Conservation (phyloP, 1,284 basidiomycete species). For the Marasmius tenuissimus region DNA sequence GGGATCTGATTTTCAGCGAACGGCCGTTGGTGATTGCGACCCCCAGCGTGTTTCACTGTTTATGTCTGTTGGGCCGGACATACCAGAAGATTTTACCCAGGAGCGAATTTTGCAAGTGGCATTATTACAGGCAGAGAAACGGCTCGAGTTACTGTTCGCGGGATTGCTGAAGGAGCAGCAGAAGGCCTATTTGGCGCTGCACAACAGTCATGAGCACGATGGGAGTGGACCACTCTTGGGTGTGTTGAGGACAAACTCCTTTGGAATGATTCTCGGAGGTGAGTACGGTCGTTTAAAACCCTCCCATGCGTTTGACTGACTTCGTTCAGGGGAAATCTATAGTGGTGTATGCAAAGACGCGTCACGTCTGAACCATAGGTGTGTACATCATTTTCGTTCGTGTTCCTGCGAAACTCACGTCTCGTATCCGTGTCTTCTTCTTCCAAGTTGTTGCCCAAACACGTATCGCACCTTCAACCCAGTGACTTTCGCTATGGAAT, state of each 20-base stretch:
- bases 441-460: constrained; percentile 6
- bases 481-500: constrained; percentile 5
- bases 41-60: neutral
- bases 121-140: neutral
- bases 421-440: too few relatives aligned
- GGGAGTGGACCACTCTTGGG: constrained; percentile 8
- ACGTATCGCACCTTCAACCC: neutral
- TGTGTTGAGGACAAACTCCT: constrained; percentile 2
- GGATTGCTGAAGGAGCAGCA: neutral
- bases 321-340: neutral
- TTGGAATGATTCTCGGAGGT: neutral
- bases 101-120: neutral
- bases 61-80: neutral
- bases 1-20: constrained; percentile 19
- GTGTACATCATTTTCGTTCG: neutral
- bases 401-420: too few relatives aligned
- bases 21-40: constrained; percentile 8
- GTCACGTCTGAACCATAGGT: constrained; percentile 21
- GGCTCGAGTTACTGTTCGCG: neutral
- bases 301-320: too few relatives aligned
- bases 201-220: constrained; percentile 7
- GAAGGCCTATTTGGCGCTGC: constrained; percentile 3
- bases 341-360: constrained; percentile 4
- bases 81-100: neutral
- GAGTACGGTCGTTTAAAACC: neutral